Evolutionary conservation across 306 rosid species (phyloP).

Genomic region (Acacia acuminata): DNA sequence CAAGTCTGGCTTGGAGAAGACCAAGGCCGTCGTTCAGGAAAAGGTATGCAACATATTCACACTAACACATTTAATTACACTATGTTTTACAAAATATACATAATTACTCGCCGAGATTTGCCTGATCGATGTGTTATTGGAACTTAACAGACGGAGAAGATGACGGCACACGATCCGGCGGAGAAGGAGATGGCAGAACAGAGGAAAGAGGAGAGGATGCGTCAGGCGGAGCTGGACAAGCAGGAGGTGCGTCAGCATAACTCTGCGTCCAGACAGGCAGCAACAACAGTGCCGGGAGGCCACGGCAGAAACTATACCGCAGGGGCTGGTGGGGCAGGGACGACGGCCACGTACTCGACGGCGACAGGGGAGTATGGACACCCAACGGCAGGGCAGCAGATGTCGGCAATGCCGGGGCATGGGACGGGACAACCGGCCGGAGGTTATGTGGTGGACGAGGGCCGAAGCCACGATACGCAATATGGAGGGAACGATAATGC

Average conservation of each 20-base stretch:
- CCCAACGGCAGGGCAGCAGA: slow-evolving; percentile 44
- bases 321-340: background rate
- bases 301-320: background rate
- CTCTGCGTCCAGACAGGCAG: slow-evolving; percentile 31
- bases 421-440: slow-evolving; percentile 47
- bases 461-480: slow-evolving; percentile 29
- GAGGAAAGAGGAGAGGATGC: slow-evolving; percentile 44
- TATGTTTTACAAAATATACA: background rate
- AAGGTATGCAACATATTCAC: slow-evolving; percentile 52
- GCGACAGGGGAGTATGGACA: slow-evolving; percentile 40
- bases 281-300: background rate
- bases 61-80: background rate
- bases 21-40: slow-evolving; percentile 68
- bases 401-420: slow-evolving; percentile 37
- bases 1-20: slow-evolving; percentile 72
- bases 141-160: slow-evolving; percentile 47
- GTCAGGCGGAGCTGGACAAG: slow-evolving; percentile 59
- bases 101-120: background rate
- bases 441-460: slow-evolving; percentile 38
- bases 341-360: slow-evolving; percentile 32
- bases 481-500: slow-evolving; percentile 20
- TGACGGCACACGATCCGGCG: slow-evolving; percentile 45
- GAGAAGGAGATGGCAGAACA: slow-evolving; percentile 55
- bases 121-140: background rate
- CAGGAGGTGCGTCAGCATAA: slow-evolving; percentile 49